These are phyloP conservation scores for Geotrichum europaeum DNA, from an alignment of 1,139 yeast genomes.

Conservation along the genomic window DNA sequence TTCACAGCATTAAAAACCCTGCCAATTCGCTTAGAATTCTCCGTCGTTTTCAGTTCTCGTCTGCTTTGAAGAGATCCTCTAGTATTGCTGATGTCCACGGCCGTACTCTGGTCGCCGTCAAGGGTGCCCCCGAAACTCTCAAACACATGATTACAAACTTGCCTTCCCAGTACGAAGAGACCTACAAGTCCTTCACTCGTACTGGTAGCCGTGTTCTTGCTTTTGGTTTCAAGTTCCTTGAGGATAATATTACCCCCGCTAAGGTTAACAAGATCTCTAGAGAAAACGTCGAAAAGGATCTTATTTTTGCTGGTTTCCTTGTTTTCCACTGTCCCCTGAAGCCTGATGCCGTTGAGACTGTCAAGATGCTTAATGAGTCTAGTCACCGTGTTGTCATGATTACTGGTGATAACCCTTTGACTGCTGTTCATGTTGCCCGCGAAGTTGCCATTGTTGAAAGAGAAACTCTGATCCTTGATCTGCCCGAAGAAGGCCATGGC, in stretches of 20 bases:
- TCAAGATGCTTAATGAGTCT: conserved; percentile 88
- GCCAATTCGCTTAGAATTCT: conserved; percentile 55
- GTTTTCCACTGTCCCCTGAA: conserved; percentile 97
- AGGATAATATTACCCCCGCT: conserved; percentile 44
- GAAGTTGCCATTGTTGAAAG: conserved; percentile 83
- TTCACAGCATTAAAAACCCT: conserved; percentile 22
- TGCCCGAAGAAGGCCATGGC: conserved; percentile 50
- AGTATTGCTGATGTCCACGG: conserved; percentile 64
- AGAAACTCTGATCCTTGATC: conserved; percentile 80
- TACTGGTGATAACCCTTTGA: conserved; percentile 97
- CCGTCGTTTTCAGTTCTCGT: conserved; percentile 95
- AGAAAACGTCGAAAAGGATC: conserved; percentile 65
- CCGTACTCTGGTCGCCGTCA: conserved; percentile 70
- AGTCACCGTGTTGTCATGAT: conserved; percentile 93
- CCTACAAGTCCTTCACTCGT: conserved; percentile 86
- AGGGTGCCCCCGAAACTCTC: conserved; percentile 99
- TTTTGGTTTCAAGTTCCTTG: conserved; percentile 74
- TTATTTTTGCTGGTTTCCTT: conserved; percentile 84
- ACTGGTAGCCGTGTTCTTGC: conserved; percentile 96
- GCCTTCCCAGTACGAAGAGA: conserved; percentile 78
- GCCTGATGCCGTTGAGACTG: conserved; percentile 83
- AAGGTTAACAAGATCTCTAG: conserved; percentile 57
- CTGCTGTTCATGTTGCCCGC: conserved; percentile 96
- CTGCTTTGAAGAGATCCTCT: conserved; percentile 93
- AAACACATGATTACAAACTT: conserved; percentile 64